These are phyloP conservation scores for Aphanocladium album DNA, from an alignment of 2,329 filamentous ascomycete genomes.

Conservation along the genomic window DNA sequence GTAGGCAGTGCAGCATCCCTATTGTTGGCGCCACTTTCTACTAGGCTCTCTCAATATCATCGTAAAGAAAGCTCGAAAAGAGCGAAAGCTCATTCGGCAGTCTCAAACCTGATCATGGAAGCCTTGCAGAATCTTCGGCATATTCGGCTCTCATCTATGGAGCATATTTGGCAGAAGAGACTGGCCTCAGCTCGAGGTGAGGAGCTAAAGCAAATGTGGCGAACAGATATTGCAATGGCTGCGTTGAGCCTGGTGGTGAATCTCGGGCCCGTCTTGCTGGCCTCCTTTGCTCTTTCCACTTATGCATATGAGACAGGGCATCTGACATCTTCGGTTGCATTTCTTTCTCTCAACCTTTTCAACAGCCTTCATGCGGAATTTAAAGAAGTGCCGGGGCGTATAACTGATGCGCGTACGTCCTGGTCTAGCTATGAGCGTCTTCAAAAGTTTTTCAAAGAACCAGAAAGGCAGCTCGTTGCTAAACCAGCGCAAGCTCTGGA, in stretches of 20 bases:
- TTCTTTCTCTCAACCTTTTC: conserved; percentile 13
- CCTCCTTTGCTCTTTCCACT: conserved; percentile 9
- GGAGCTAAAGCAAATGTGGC: conserved; percentile 12
- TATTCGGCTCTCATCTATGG: conserved; percentile 14
- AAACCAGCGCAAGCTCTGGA: not conserved
- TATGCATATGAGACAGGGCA: conserved; percentile 6
- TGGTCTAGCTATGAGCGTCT: conserved; percentile 13
- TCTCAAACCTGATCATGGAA: conserved; percentile 3
- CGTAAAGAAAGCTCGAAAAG: not conserved
- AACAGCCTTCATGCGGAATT: conserved; percentile 9
- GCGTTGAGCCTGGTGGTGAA: conserved; percentile 3
- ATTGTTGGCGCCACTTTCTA: not conserved
- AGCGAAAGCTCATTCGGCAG: not conserved
- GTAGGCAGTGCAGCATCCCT: not conserved
- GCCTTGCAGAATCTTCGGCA: conserved; percentile 10
- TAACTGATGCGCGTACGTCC: not conserved
- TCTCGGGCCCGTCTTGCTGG: conserved; percentile 10
- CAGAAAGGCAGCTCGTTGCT: not conserved
- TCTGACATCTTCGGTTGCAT: conserved; percentile 11
- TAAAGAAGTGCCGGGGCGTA: conserved; percentile 1
- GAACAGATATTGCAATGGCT: conserved; percentile 7
- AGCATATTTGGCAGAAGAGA: conserved; percentile 7
- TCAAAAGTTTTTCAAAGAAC: not conserved
- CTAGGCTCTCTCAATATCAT: not conserved
- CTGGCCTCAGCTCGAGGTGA: not conserved